Percentiles rank a stretch among this genome's conserved stretches.
Evolutionary conservation across 768 basidiomycete genomes (phyloP).

Genomic region (Macrolepiota fuliginosa): DNA sequence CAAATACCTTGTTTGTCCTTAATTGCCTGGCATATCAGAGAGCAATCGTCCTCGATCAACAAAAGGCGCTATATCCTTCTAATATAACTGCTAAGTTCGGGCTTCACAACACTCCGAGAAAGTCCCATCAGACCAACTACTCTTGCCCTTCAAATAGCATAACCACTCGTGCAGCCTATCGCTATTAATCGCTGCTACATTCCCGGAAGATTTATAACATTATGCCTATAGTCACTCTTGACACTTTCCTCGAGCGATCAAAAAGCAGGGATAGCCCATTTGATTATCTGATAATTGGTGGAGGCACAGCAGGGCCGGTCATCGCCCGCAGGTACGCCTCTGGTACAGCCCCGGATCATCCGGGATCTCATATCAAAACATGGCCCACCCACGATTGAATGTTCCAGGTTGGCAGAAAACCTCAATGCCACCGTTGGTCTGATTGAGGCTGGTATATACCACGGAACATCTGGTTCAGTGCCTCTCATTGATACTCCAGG

Average conservation of each 20-base stretch:
- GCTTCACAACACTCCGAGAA: no score
- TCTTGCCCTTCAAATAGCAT: no score
- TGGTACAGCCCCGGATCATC: background rate
- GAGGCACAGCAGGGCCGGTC: slow-evolving; percentile 22
- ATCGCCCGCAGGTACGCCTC: slow-evolving; percentile 18
- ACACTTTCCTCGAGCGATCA: background rate
- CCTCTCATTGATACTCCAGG: slow-evolving; percentile 18
- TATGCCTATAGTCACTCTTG: slow-evolving; percentile 1
- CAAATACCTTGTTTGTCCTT: no score
- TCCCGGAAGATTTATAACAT: background rate
- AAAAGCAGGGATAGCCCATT: slow-evolving; percentile 12
- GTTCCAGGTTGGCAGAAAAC: slow-evolving; percentile 34
- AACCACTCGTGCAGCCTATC: no score
- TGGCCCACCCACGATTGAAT: background rate
- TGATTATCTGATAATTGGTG: slow-evolving; percentile 25
- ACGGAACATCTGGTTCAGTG: background rate
- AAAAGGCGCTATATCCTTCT: no score
- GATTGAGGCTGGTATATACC: slow-evolving; percentile 29
- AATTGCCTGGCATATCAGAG: no score
- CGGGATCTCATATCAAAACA: background rate
- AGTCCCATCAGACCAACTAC: background rate
- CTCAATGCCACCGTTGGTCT: slow-evolving; percentile 31
- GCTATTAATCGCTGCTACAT: background rate
- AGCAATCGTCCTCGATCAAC: no score
- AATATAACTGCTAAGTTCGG: no score